Evolutionary conservation across 345 rosid genomes (phyloP), one percentile per base, ranked within the genome.

Genomic region (Eucalyptus cloeziana): DNA sequence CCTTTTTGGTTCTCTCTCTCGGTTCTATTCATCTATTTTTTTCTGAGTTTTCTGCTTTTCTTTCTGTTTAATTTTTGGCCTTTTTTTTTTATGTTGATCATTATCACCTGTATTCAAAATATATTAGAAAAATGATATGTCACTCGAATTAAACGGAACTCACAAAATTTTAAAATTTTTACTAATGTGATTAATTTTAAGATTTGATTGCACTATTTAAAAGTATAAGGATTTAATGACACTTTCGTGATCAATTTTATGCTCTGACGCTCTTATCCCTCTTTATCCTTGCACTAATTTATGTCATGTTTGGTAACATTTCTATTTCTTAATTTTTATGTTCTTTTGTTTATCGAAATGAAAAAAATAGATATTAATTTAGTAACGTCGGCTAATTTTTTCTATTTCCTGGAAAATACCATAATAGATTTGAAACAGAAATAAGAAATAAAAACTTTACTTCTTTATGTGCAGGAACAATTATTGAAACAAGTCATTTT

Each of bases 311-410:
- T 51, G 4, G 2, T 17, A 52, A 52, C 1, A 0, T 52, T 52
- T 17, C 1, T 0, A 0, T 52, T 3, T 19, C 25, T 19, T 24
- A 52, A 52, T 52, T 52, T 52, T 52, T 2, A 0, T 52, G 0
- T 52, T 52, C 4, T 52, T 52, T 52, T 19, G 9, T 7, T 52
- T 10, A 19, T 52, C 1, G 0, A 0, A 52, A 19, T 52, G 56
- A 9, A 51, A 51, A 1, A 51, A 52, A 52, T 52, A 19, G 0
- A 52, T 19, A 52, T 0, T 7, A 2, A 0, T 21, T 8, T 3
- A 1, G 24, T 52, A 52, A 52, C 0, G 0, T 52, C 0, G 0
- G 2, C 1, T 21, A 52, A 21, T 52, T 52, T 52, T 43, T 52
- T 21, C 5, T 52, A 52, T 52, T 7, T 21, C 0, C 10, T 21